Evolutionary conservation across 2,329 filamentous ascomycete species (phyloP).

Genomic region (Talaromyces amestolkiae): DNA sequence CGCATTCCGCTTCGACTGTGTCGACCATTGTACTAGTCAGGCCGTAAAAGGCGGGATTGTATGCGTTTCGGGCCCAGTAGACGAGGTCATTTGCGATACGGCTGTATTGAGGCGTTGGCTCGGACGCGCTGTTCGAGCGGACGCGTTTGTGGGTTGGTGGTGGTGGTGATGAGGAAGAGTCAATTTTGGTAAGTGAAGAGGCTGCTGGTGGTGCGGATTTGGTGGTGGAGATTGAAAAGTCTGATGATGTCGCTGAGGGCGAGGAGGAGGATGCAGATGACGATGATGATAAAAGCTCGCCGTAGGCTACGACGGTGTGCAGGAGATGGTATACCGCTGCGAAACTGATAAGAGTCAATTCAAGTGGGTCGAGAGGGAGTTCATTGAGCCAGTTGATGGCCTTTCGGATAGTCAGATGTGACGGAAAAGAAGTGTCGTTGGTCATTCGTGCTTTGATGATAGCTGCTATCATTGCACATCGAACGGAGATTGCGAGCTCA

Average conservation of each 20-base stretch:
- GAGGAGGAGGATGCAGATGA: constrained; percentile 26
- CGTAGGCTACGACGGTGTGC: constrained; percentile 41
- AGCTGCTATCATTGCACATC: constrained; percentile 58
- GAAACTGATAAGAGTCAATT: constrained; percentile 43
- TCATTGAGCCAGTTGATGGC: constrained; percentile 44
- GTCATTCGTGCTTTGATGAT: constrained; percentile 44
- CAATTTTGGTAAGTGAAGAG: constrained; percentile 24
- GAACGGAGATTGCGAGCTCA: constrained; percentile 58
- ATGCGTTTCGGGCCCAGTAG: constrained; percentile 46
- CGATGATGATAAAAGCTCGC: constrained; percentile 35
- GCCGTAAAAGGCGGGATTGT: constrained; percentile 44
- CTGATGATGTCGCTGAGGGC: constrained; percentile 18
- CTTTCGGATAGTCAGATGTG: constrained; percentile 40
- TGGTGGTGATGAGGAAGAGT: constrained; percentile 24
- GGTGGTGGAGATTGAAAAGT: constrained; percentile 11
- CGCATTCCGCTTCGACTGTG: constrained; percentile 40
- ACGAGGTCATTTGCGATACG: constrained; percentile 42
- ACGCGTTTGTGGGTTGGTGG: constrained; percentile 22
- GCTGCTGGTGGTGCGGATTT: constrained; percentile 18
- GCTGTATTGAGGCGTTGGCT: constrained; percentile 33
- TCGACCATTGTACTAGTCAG: constrained; percentile 39
- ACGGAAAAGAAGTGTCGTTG: constrained; percentile 32
- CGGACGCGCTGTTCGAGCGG: constrained; percentile 23
- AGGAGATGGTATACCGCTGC: constrained; percentile 43
- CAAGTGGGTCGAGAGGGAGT: constrained; percentile 43